A percentile compares a stretch with the other conserved stretches of the same genome.
Conservation (phyloP, 1,284 basidiomycete species). For the Apiotrichum domesticum region DNA sequence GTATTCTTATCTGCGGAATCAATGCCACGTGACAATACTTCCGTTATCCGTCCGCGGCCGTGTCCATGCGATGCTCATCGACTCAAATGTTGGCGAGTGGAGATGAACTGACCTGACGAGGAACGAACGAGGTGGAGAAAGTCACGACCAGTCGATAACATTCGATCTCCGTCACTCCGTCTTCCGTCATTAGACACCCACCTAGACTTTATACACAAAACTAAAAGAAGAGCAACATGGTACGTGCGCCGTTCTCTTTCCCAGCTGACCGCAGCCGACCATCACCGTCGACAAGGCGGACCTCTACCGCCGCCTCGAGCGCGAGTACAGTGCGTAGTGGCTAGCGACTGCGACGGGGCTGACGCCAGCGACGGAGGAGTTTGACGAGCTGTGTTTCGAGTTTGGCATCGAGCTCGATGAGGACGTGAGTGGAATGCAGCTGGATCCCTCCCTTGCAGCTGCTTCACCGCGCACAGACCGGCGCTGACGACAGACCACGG, state of each 20-base stretch:
- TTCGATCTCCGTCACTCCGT: too few relatives aligned
- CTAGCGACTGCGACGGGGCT: neutral
- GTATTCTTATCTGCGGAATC: neutral
- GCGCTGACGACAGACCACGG: constrained; percentile 62
- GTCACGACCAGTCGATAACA: too few relatives aligned
- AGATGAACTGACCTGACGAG: neutral
- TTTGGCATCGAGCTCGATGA: constrained; percentile 97
- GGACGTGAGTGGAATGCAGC: constrained; percentile 59
- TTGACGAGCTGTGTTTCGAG: constrained; percentile 93
- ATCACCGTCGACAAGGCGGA: constrained; percentile 92
- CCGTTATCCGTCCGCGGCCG: too few relatives aligned
- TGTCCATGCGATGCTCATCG: neutral
- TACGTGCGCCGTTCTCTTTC: neutral
- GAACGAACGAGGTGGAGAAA: too few relatives aligned
- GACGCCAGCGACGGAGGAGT: constrained; percentile 75
- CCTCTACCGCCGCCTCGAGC: constrained; percentile 80
- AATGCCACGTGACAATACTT: neutral
- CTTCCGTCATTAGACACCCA: neutral
- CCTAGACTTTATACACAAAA: neutral
- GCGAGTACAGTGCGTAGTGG: constrained; percentile 63
- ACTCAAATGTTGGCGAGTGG: neutral
- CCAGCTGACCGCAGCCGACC: constrained; percentile 59
- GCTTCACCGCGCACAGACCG: neutral
- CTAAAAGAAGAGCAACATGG: neutral
- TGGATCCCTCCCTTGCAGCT: too few relatives aligned